These are phyloP conservation scores for Termitomyces sp. DNA, from an alignment of 768 basidiomycete species.

Conservation along the genomic window DNA sequence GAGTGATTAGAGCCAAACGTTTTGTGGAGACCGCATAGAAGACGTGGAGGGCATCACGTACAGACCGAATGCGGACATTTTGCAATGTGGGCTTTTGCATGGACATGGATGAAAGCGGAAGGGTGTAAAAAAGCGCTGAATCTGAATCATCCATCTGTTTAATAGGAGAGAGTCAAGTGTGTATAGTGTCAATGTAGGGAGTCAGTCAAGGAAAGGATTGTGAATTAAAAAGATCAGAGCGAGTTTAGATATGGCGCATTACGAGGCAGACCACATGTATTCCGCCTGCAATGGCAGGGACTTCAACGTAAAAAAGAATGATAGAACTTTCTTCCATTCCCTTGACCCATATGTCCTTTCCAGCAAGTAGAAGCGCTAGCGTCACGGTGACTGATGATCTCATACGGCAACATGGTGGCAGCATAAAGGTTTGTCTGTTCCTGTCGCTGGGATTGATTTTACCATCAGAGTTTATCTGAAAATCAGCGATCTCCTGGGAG, in stretches of 20 bases:
- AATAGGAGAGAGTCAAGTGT: constrained; percentile 13
- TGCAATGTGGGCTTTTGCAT: constrained; percentile 77
- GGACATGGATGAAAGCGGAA: constrained; percentile 17
- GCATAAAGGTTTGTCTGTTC: constrained; percentile 23
- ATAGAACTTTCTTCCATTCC: constrained; percentile 31
- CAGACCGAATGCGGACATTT: constrained; percentile 73
- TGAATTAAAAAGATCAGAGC: constrained; percentile 41
- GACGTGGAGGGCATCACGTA: constrained; percentile 75
- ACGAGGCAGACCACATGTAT: constrained; percentile 48
- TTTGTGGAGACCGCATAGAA: constrained; percentile 72
- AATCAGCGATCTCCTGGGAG: constrained; percentile 29
- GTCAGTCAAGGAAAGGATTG: constrained; percentile 30
- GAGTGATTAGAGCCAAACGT: constrained; percentile 68
- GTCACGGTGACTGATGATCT: constrained; percentile 18
- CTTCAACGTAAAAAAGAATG: constrained; percentile 31
- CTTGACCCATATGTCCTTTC: constrained; percentile 28
- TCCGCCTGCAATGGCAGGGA: constrained; percentile 30
- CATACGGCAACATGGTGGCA: constrained; percentile 30
- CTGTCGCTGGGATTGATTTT: constrained; percentile 20
- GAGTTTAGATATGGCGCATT: constrained; percentile 40
- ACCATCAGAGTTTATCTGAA: constrained; percentile 30
- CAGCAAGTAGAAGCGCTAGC: constrained; percentile 22
- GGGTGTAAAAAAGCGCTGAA: constrained; percentile 15
- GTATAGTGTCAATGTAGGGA: constrained; percentile 17
- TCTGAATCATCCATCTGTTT: constrained; percentile 15